phyloP scores from a whole-genome alignment of 228 moss, liverwort and hornwort genomes.

The Sphagnum magellanicum region DNA sequence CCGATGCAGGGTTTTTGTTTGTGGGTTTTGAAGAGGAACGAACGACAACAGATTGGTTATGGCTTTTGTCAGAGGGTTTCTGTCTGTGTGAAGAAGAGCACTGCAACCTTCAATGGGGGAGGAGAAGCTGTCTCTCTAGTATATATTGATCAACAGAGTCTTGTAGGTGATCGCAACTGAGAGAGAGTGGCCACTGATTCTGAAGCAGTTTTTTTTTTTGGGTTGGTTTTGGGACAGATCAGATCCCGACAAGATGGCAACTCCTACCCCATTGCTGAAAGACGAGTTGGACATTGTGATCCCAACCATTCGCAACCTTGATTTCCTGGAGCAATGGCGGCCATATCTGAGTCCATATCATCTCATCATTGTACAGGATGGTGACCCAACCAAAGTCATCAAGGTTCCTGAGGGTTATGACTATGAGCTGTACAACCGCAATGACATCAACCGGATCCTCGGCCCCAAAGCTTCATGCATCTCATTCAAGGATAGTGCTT shows the following conservation, averaged over 20 bases:
- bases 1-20: too few relatives aligned
- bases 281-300: constrained; percentile 73
- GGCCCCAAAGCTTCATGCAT: constrained; percentile 66
- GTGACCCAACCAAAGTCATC: constrained; percentile 50
- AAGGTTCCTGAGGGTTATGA: constrained; percentile 59
- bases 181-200: too few relatives aligned
- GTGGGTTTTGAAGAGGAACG: too few relatives aligned
- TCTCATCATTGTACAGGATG: constrained; percentile 67
- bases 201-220: too few relatives aligned
- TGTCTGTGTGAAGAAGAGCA: too few relatives aligned
- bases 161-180: too few relatives aligned
- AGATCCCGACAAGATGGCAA: constrained; percentile 9
- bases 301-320: constrained; percentile 58
- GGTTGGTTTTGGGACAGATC: too few relatives aligned
- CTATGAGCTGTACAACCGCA: constrained; percentile 71
- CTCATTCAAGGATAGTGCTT: constrained; percentile 70
- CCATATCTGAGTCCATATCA: constrained; percentile 63
- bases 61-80: too few relatives aligned
- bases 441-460: constrained; percentile 68
- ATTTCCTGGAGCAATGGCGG: constrained; percentile 64
- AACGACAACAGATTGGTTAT: too few relatives aligned
- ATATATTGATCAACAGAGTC: too few relatives aligned
- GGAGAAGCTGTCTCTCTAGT: too few relatives aligned
- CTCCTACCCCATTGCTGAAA: constrained; percentile 40
- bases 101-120: too few relatives aligned